Evolutionary conservation across 768 basidiomycete genomes (phyloP).

Genomic region (Cubamyces lactineus): DNA sequence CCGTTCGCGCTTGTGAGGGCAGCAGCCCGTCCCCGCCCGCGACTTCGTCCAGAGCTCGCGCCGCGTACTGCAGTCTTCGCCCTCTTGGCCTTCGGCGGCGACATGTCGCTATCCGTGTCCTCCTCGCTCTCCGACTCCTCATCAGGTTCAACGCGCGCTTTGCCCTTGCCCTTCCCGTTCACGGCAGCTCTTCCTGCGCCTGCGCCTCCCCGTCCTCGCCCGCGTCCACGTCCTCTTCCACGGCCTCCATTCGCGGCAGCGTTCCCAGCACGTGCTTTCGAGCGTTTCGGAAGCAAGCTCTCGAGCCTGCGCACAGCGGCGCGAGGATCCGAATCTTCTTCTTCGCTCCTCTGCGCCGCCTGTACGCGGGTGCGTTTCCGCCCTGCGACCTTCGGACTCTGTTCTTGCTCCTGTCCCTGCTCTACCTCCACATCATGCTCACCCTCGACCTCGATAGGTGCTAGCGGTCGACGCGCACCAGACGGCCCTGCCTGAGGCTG

Average conservation of each 20-base stretch:
- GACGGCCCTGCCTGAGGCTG: not conserved
- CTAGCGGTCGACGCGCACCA: not conserved
- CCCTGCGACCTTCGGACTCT: not conserved
- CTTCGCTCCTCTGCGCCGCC: constrained; percentile 10
- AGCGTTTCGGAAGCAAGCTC: constrained; percentile 27
- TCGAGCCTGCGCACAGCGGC: constrained; percentile 24
- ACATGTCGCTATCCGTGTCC: constrained; percentile 12
- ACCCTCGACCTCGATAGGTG: constrained; percentile 9
- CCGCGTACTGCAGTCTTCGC: not conserved
- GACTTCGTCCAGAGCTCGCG: constrained; percentile 11
- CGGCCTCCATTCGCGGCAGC: not conserved
- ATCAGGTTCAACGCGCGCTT: constrained; percentile 8
- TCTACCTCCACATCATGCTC: not conserved
- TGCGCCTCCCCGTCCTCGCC: constrained; percentile 6
- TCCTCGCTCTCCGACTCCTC: constrained; percentile 5
- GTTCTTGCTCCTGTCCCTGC: not conserved
- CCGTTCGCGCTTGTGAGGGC: constrained; percentile 4
- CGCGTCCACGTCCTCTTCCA: constrained; percentile 9
- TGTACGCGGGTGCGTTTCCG: constrained; percentile 24
- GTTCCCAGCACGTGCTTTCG: constrained; percentile 8
- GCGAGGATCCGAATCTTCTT: constrained; percentile 23
- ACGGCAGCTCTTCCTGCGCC: not conserved
- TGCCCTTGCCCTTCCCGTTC: constrained; percentile 12
- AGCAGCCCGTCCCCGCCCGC: constrained; percentile 8
- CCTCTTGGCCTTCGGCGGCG: constrained; percentile 16